Percentiles rank a stretch among this genome's conserved stretches.
Evolutionary conservation across 208 protist species (phyloP).

Genomic region (Vickermania ingenoplastis): DNA sequence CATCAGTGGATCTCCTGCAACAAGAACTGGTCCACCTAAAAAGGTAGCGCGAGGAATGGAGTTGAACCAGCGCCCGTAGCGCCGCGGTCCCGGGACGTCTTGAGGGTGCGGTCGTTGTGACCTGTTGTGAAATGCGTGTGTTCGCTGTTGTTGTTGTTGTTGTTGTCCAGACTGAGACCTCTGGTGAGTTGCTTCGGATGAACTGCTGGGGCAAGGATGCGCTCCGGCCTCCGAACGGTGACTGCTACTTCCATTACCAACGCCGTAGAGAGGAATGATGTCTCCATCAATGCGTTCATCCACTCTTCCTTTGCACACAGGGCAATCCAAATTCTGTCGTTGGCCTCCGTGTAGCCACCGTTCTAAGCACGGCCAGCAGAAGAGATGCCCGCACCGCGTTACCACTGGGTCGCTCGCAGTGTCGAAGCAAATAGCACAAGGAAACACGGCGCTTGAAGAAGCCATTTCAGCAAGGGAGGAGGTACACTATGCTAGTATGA

Average conservation of each 20-base stretch:
- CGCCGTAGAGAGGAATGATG: conserved; percentile 75
- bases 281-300: conserved; percentile 38
- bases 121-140: not conserved
- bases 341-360: conserved; percentile 39
- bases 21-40: too few species aligned
- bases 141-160: not conserved
- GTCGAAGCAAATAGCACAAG: conserved; percentile 75
- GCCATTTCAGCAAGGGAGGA: conserved; percentile 3
- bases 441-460: conserved; percentile 37
- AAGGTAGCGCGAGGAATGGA: too few species aligned
- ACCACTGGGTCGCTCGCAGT: conserved; percentile 62
- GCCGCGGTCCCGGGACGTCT: too few species aligned
- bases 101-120: too few species aligned
- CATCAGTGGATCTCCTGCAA: too few species aligned
- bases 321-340: conserved; percentile 41
- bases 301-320: conserved; percentile 70
- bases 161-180: too few species aligned
- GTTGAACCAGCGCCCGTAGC: too few species aligned
- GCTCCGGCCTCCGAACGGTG: too few species aligned
- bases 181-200: too few species aligned
- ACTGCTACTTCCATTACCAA: too few species aligned
- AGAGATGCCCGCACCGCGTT: conserved; percentile 78
- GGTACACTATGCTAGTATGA: conserved; percentile 9
- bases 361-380: conserved; percentile 78
- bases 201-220: too few species aligned